Base-by-base conservation (phyloP, 768 basidiomycete species). In the Baorangia bicolor region DNA sequence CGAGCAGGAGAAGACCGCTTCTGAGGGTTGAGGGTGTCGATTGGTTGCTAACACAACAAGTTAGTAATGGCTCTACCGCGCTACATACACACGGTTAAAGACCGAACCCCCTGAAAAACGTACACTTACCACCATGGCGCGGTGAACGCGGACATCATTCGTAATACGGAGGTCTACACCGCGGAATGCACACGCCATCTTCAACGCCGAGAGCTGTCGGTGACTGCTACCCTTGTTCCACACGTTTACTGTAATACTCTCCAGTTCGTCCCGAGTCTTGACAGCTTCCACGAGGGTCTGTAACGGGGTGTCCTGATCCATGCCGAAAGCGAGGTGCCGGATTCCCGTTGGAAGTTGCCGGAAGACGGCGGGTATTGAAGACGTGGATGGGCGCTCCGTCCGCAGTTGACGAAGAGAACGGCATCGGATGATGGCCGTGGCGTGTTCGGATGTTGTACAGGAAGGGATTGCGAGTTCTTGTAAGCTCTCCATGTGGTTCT, bases 181-280 rank as follows among this genome's bases (percentile, higher is more conserved):
- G 56, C 77, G 76, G 62, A 77, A 76, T 16, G 84, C 85, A 68
- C 88, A 91, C 5, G 79, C 80, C 61, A 86, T 83, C 71, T 79
- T 83, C 56, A 91, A 72, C 37, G 75, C 74, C 23, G 81, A 63
- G 33, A 87, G 74, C 58, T 80, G 75, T 37, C 77, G 71, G 52
- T 88, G 81, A 13, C 62, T 65, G 42, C 78, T 70, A 3, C 82
- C 82, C 37, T 78, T 78, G 39, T 76, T 73, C 78, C 82, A 84
- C 38, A 84, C 40, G 51, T 84, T 79, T 41, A 86, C 70, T 11
- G 80, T 83, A 34, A 90, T 67, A 37, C 72, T 71, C 50, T 75
- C 73, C 49, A 90, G 64, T 8, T 72, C 66, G 9, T 75, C 68
- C 20, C 73, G 70, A 10, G 71, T 68, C 64, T 81, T 82, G 58